Conservation (phyloP, 768 basidiomycete species). For the Galerina marginata region DNA sequence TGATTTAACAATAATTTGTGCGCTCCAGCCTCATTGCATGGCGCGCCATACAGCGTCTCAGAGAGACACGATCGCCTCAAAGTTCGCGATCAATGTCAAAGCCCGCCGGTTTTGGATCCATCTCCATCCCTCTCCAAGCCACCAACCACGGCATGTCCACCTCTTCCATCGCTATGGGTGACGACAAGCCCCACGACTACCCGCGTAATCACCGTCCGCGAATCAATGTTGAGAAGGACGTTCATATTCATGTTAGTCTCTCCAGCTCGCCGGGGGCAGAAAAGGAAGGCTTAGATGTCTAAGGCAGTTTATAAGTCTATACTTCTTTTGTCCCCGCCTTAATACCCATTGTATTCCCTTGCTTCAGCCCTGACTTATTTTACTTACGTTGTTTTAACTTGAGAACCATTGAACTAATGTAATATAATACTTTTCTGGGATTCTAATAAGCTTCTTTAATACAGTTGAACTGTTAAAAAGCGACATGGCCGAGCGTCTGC, state of each 20-base stretch:
- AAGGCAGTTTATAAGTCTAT: not conserved
- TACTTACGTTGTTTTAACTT: too few species aligned
- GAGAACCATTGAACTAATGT: too few species aligned
- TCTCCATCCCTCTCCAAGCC: not conserved
- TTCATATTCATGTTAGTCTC: conserved; percentile 3
- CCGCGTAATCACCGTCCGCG: not conserved
- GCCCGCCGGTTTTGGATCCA: not conserved
- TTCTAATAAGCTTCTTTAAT: too few species aligned
- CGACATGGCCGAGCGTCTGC: conserved; percentile 15
- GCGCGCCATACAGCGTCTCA: not conserved
- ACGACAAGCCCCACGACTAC: not conserved
- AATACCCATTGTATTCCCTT: too few species aligned
- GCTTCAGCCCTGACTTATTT: too few species aligned
- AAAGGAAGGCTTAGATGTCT: not conserved
- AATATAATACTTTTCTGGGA: too few species aligned
- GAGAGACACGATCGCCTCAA: not conserved
- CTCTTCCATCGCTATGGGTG: not conserved
- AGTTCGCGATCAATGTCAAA: conserved; percentile 3
- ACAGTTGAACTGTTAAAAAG: conserved; percentile 10
- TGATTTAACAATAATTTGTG: not conserved
- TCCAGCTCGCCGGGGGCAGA: not conserved
- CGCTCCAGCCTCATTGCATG: not conserved
- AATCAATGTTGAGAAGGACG: not conserved
- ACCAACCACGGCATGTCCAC: not conserved
- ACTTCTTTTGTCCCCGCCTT: not conserved